Evolutionary conservation across 306 rosid genomes (phyloP), one percentile per base, ranked within the genome.

Genomic region (Cucumis hystrix): DNA sequence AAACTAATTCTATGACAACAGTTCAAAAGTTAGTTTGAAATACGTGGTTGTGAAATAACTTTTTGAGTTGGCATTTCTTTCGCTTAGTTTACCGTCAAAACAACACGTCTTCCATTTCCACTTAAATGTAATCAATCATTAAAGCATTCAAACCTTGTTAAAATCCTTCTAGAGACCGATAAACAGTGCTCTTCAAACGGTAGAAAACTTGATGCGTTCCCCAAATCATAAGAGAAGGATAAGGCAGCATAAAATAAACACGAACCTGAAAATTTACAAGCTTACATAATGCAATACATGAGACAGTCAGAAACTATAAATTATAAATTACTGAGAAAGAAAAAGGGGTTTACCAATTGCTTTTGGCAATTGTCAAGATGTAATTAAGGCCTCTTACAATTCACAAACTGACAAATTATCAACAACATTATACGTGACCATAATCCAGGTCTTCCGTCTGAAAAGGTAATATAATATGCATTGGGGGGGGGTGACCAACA

Each of bases 361-460:
- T 47, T 71, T 23, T 25, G 76, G 59, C 21, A 18, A 52, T 28
- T 18, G 77, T 52, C 76, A 23, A 8, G 70, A 30, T 74, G 79
- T 76, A 69, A 75, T 65, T 67, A 79, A 81, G 75, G 71, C 81
- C 85, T 85, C 71, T 79, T 84, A 79, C 84, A 83, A 37, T 83
- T 80, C 77, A 73, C 63, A 73, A 73, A 73, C 35, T 69, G 39
- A 69, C 57, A 69, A 40, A 73, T 55, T 71, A 33, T 73, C 77
- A 54, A 30, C 77, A 73, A 30, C 77, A 73, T 73, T 73, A 73
- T 33, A 71, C 23, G 16, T 41, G 39, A 47, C 60, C 15, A 51
- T 7, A 65, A 65, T 39, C 71, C 71, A 65, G 25, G 17, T 49
- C 23, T 16, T 47, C 23, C 76, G 43, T 8, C 76, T 71, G 60